Evolutionary conservation across 2,329 filamentous ascomycete species (phyloP).

Genomic region (Penicillium brevicompactum): DNA sequence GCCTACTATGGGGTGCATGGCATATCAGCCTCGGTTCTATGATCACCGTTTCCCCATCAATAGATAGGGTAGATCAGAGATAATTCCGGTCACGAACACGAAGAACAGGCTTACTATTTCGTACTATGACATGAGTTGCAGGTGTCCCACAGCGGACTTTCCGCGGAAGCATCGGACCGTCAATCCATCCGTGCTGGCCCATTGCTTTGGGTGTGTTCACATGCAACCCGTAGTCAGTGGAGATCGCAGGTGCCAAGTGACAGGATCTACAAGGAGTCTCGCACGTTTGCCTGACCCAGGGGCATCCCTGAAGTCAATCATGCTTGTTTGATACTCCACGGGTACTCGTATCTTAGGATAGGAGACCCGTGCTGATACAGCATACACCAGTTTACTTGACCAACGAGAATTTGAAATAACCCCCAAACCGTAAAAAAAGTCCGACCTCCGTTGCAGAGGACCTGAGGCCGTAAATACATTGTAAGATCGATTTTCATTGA

Average conservation of each 20-base stretch:
- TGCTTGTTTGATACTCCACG: neutral
- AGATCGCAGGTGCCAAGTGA: neutral
- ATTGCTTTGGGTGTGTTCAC: neutral
- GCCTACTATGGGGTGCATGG: neutral
- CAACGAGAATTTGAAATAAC: no score
- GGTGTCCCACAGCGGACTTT: neutral
- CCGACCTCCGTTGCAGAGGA: neutral
- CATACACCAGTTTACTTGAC: no score
- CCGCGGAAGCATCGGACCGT: neutral
- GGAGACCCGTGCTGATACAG: no score
- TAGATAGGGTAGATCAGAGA: neutral
- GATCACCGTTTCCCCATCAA: neutral
- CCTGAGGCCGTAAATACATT: neutral
- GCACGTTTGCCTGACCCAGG: neutral
- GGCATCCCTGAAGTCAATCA: neutral
- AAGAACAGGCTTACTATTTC: neutral
- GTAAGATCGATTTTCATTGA: neutral
- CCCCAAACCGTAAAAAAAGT: no score
- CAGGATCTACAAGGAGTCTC: neutral
- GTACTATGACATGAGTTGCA: neutral
- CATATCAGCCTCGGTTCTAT: neutral
- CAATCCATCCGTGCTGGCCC: neutral
- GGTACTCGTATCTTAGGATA: no score
- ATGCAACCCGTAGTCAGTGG: neutral
- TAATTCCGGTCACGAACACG: no score